Evolutionary conservation across 345 rosid species (phyloP), one percentile per base, ranked within the genome.

Genomic region (Eucalyptus curtisii): DNA sequence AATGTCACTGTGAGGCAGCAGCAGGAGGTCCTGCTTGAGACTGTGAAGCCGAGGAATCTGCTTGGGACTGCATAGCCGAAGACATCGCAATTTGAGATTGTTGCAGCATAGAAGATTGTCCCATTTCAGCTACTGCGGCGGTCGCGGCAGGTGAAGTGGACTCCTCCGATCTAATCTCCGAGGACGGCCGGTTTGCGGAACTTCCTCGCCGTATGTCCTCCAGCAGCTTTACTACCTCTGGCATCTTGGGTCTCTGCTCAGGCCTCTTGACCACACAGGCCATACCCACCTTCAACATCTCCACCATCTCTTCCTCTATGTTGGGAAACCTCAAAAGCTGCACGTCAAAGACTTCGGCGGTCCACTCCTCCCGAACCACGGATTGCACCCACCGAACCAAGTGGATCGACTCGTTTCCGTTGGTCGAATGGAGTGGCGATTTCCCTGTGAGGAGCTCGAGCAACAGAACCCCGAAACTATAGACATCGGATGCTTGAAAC

Each of bases 341-440:
- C 66, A 94, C 86, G 86, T 98, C 99, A 87, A 97, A 97, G 88
- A 97, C 99, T 90, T 97, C 98, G 24, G 96, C 97, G 0, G 97
- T 96, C 99, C 99, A 97, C 91, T 96, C 98, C 87, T 95, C 99
- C 86, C 97, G 93, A 49, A 96, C 97, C 31, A 96, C 98, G 1
- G 98, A 97, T 91, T 94, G 95, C 91, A 97, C 99, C 97, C 98
- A 96, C 87, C 96, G 91, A 90, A 94, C 98, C 91, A 97, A 90
- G 91, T 95, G 96, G 90, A 93, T 91, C 30, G 94, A 91, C 90
- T 95, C 96, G 13, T 94, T 93, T 1, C 96, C 94, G 4, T 88
- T 92, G 8, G 93, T 88, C 33, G 92, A 89, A 42, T 95, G 95
- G 22, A 91, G 86, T 13, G 95, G 96, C 10, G 97, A 95, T 87